Percentiles rank a stretch among this genome's conserved stretches.
phyloP scores from a whole-genome alignment of 2,329 filamentous ascomycete species.

The Penicillium janthinellum region DNA sequence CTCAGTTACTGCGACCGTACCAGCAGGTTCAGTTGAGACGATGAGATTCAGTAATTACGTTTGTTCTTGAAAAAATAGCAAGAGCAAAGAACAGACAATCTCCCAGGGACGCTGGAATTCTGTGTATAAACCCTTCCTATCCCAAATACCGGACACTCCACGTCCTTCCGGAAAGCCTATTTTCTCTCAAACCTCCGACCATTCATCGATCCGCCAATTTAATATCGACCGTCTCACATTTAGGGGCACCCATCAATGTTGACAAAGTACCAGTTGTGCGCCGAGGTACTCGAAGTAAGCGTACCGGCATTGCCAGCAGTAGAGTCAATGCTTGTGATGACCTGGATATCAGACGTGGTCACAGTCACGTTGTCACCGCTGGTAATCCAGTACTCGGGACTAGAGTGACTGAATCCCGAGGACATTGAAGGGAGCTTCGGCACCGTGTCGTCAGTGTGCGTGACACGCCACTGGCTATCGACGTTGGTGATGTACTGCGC shows the following conservation, averaged over 20 bases:
- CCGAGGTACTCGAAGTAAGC: conserved; percentile 21
- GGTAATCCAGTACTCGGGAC: conserved; percentile 13
- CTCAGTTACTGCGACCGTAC: too few species aligned
- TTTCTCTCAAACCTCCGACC: too few species aligned
- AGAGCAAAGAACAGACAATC: too few species aligned
- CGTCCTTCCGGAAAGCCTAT: too few species aligned
- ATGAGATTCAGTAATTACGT: too few species aligned
- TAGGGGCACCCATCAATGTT: conserved; percentile 27
- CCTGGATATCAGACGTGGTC: conserved; percentile 34
- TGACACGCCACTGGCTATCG: conserved; percentile 39
- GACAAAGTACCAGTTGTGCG: conserved; percentile 40
- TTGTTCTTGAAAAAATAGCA: too few species aligned
- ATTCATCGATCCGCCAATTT: too few species aligned
- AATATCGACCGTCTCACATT: neutral
- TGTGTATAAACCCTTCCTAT: too few species aligned
- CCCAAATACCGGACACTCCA: too few species aligned
- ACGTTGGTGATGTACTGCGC: conserved; percentile 42
- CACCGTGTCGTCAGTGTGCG: conserved; percentile 41
- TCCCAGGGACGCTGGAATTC: too few species aligned
- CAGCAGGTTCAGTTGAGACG: too few species aligned
- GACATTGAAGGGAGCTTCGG: conserved; percentile 38
- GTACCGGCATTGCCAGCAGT: conserved; percentile 37
- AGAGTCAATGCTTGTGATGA: conserved; percentile 36
- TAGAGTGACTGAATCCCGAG: conserved; percentile 38
- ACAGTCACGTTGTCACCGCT: conserved; percentile 21